Evolutionary conservation across 768 basidiomycete species (phyloP), one percentile per base, ranked within the genome.

Genomic region (Pleurotus tuoliensis): DNA sequence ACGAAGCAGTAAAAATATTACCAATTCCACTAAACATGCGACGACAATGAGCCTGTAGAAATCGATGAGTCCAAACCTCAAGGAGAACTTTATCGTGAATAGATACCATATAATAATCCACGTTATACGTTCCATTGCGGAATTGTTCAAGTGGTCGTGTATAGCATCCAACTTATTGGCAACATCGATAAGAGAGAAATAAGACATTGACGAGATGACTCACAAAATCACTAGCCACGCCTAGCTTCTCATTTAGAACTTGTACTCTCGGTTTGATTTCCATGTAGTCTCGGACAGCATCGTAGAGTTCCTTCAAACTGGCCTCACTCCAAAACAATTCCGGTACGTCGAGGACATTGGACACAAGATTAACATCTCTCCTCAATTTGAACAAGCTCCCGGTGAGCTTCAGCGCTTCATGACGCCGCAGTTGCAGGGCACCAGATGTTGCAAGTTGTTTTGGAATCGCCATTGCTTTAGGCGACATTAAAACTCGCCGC

Each of bases 251-350:
- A 66, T 95, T 96, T 61, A 98, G 70, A 9, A 86, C 88, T 66
- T 87, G 82, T 27, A 95, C 93, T 37, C 95, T 71, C 3, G 79
- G 83, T 37, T 82, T 84, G 52, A 97, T 93, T 70, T 98, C 95
- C 81, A 97, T 92, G 66, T 98, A 98, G 62, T 94, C 94, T 56
- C 93, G 77, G 47, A 95, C 93, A 0, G 94, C 93, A 62, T 94
- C 92, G 66, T 98, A 98, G 37, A 98, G 70, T 25, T 85, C 88
- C 64, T 90, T 89, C 62, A 96, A 72, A 61, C 89, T 94, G 9
- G 93, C 94, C 66, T 96, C 94, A 51, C 85, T 87, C 95, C 94
- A 97, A 70, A 98, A 98, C 46, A 98, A 72, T 66, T 94, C 93
- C 0, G 94, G 94, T 4, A 92, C 88, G 65, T 98, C 95, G 1